phyloP scores from a whole-genome alignment of 345 rosid species.

The Mangifera indica region DNA sequence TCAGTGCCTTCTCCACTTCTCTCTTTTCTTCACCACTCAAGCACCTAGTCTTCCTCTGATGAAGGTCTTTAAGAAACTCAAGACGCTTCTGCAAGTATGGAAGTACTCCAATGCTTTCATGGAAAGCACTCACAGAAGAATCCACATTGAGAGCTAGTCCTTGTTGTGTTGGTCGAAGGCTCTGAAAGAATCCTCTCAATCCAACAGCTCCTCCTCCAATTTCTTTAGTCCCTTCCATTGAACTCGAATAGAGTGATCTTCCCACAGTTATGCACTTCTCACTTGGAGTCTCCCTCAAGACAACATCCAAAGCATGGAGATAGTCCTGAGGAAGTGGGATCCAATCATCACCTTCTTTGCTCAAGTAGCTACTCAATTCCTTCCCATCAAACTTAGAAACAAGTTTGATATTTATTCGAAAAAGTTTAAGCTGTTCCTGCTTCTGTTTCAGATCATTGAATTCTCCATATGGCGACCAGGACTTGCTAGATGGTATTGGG shows the following conservation, averaged over 20 bases:
- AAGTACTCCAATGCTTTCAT: constrained; percentile 88
- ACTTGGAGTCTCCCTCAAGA: constrained; percentile 74
- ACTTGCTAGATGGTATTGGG: constrained; percentile 60
- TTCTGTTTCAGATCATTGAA: constrained; percentile 44
- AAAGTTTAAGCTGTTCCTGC: constrained; percentile 55
- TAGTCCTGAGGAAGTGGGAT: constrained; percentile 88
- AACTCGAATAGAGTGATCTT: constrained; percentile 77
- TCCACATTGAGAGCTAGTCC: constrained; percentile 91
- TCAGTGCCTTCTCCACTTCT: constrained; percentile 84
- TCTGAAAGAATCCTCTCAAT: constrained; percentile 91
- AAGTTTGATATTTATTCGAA: constrained; percentile 66
- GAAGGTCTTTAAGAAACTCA: constrained; percentile 73
- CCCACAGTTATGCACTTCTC: constrained; percentile 77
- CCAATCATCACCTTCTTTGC: constrained; percentile 68
- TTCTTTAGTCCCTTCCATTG: constrained; percentile 72
- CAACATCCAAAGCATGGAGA: constrained; percentile 90
- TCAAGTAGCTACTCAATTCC: constrained; percentile 55
- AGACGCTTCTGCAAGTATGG: constrained; percentile 84
- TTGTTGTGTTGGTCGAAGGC: constrained; percentile 91
- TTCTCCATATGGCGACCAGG: constrained; percentile 27
- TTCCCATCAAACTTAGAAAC: constrained; percentile 86
- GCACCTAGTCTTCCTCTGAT: constrained; percentile 62
- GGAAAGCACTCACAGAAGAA: constrained; percentile 85
- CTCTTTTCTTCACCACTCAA: constrained; percentile 68
- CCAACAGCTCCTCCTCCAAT: constrained; percentile 96